phyloP scores from a whole-genome alignment of 73 alveolate genomes.

The Uronychia setigera region DNA sequence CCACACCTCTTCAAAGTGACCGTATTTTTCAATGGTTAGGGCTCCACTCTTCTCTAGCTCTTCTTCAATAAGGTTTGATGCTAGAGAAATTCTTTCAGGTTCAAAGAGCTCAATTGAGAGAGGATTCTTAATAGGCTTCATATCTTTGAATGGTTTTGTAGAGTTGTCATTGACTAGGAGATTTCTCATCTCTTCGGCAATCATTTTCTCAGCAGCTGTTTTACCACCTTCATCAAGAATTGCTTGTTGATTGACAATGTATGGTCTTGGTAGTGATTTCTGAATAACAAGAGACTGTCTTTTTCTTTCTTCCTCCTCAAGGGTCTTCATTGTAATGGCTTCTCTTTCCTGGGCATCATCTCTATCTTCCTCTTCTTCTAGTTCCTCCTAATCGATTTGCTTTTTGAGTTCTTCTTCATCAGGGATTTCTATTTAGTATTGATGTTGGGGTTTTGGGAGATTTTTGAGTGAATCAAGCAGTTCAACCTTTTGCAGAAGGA shows the following conservation, averaged over 20 bases:
- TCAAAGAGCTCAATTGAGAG: conserved; percentile 1
- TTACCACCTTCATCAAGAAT: conserved; percentile 5
- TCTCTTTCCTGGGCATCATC: conserved; percentile 31
- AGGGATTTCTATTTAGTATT: conserved; percentile 66
- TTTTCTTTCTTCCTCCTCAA: conserved; percentile 29
- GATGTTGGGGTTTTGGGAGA: conserved; percentile 88
- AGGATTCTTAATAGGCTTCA: conserved; percentile 12
- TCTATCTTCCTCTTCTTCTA: conserved; percentile 65
- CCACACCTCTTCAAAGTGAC: not conserved
- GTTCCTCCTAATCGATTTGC: conserved; percentile 64
- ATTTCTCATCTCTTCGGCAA: conserved; percentile 25
- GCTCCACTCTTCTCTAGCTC: not conserved
- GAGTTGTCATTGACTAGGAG: conserved; percentile 24
- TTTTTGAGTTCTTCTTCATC: conserved; percentile 66
- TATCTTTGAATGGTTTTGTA: conserved; percentile 6
- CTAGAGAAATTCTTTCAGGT: not conserved
- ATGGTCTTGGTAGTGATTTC: conserved; percentile 57
- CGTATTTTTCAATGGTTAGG: not conserved
- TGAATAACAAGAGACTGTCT: conserved; percentile 31
- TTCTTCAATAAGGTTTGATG: not conserved
- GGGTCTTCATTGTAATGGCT: conserved; percentile 5
- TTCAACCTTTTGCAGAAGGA: conserved; percentile 15
- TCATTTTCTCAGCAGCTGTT: conserved; percentile 15
- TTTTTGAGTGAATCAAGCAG: conserved; percentile 32
- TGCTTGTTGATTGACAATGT: conserved; percentile 39